phyloP scores from a whole-genome alignment of 176 grass and related monocot genomes.

The Rhynchospora tenuis region DNA sequence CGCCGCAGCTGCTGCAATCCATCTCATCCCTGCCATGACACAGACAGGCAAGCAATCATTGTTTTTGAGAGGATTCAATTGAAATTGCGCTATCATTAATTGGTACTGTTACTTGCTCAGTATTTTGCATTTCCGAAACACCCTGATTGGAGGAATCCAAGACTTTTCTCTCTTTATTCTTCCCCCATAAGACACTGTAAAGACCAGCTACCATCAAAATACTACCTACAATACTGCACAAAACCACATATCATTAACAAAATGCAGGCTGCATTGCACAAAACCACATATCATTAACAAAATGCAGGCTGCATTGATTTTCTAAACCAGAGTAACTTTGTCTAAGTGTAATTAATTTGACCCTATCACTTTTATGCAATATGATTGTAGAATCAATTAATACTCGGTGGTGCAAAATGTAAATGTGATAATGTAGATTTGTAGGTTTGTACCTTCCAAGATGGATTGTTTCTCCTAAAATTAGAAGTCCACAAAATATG shows the following conservation, averaged over 20 bases:
- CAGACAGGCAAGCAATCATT: too few species aligned
- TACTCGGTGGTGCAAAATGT: too few species aligned
- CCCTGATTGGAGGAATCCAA: background rate
- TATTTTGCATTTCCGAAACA: background rate
- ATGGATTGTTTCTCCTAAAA: conserved; percentile 29
- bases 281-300: background rate
- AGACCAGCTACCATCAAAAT: conserved; percentile 43
- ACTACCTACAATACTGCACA: conserved; percentile 43
- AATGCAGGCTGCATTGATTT: too few species aligned
- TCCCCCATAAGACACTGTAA: conserved; percentile 51
- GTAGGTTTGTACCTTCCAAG: conserved; percentile 19
- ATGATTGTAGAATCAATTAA: too few species aligned
- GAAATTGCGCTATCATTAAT: too few species aligned
- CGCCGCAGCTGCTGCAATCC: conserved; percentile 17
- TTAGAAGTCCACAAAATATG: conserved; percentile 21
- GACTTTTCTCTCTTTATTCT: conserved; percentile 22
- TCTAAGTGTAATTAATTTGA: too few species aligned
- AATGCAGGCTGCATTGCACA: too few species aligned
- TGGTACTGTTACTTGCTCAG: too few species aligned
- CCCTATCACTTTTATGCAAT: too few species aligned
- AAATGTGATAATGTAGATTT: too few species aligned
- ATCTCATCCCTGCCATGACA: background rate
- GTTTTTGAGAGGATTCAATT: too few species aligned
- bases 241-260: background rate
- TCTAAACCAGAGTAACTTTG: too few species aligned